A percentile compares a stretch with the other conserved stretches of the same genome.
These are phyloP conservation scores for Hypomontagnella submonticulosa DNA, from an alignment of 495 filamentous ascomycete genomes.

Conservation along the genomic window DNA sequence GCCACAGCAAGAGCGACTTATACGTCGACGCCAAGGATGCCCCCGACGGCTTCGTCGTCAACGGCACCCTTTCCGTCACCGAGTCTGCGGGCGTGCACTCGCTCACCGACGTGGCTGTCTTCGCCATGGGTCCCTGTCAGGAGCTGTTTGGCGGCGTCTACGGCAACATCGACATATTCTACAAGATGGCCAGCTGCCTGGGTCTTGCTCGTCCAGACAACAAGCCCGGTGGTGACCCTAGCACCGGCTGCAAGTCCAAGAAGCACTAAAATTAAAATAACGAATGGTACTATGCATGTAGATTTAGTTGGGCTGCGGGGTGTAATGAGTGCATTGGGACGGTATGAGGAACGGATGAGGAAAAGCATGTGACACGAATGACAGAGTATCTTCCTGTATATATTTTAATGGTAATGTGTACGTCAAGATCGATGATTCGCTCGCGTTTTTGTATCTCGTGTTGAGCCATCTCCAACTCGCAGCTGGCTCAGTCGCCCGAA, in stretches of 20 bases:
- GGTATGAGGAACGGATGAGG: constrained; percentile 6
- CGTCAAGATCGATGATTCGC: too few relatives aligned
- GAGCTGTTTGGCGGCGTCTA: constrained; percentile 76
- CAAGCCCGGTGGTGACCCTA: constrained; percentile 52
- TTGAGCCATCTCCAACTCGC: too few relatives aligned
- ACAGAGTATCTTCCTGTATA: constrained; percentile 12
- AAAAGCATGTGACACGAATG: constrained; percentile 1
- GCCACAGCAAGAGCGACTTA: constrained; percentile 56
- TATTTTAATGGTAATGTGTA: constrained; percentile 28
- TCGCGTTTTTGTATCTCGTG: too few relatives aligned
- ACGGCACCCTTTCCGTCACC: constrained; percentile 71
- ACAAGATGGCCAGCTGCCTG: constrained; percentile 74
- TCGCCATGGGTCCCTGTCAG: constrained; percentile 76
- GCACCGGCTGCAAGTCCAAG: constrained; percentile 58
- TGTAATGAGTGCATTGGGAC: background rate
- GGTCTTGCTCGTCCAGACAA: constrained; percentile 60
- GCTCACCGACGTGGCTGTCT: constrained; percentile 80
- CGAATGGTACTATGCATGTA: too few relatives aligned
- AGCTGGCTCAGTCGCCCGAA: too few relatives aligned
- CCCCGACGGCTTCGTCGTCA: constrained; percentile 71
- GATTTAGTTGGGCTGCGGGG: background rate
- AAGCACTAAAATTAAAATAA: constrained; percentile 8
- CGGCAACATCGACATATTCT: constrained; percentile 77
- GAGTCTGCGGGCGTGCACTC: constrained; percentile 73
- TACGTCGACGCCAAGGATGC: constrained; percentile 71